Evolutionary conservation across 768 basidiomycete genomes (phyloP), one percentile per base, ranked within the genome.

Genomic region (Termitomyces sp.): DNA sequence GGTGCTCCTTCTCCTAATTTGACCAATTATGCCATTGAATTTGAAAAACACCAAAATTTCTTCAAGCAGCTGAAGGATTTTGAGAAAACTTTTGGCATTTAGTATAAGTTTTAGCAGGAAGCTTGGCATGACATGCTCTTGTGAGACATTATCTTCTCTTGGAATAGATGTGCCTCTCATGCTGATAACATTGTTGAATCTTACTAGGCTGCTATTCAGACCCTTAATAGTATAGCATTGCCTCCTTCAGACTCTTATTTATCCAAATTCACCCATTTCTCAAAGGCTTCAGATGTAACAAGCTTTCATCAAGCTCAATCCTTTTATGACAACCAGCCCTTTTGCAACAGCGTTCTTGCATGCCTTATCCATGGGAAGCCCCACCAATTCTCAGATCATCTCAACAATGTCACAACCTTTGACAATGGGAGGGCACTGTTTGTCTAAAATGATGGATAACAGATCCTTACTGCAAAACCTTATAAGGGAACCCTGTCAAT

Each of bases 351-450:
- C 10, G 49, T 21, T 34, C 60, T 59, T 8, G 9, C 53, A 2
- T 66, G 63, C 44, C 12, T 66, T 9, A n/a, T 59, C 1, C 64
- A 63, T 34, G 48, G 41, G 1, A 56, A 49, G 3, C 25, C 52
- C 0, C 63, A 66, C 52, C 37, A 1, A 0, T 52, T 47, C 12
- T 27, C 10, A 0, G 4, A 52, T 0, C 63, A 67, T 21, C 56
- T 59, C 0, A 1, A 45, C 1, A 12, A 29, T 1, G 12, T 29
- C 23, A 60, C 51, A 7, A 0, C 44, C 0, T 66, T 64, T 17
- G 23, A 46, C 0, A 57, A 66, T 25, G 58, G 51, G 9, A 49
- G 35, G 5, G 47, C 54, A 1, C 43, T 50, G 19, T 63, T 65
- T 42, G 31, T 23, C 5, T 5, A 29, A 6, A 4, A 53, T 16